Evolutionary conservation across 2,329 filamentous ascomycete species (phyloP).

Genomic region (Lachnellula arida): DNA sequence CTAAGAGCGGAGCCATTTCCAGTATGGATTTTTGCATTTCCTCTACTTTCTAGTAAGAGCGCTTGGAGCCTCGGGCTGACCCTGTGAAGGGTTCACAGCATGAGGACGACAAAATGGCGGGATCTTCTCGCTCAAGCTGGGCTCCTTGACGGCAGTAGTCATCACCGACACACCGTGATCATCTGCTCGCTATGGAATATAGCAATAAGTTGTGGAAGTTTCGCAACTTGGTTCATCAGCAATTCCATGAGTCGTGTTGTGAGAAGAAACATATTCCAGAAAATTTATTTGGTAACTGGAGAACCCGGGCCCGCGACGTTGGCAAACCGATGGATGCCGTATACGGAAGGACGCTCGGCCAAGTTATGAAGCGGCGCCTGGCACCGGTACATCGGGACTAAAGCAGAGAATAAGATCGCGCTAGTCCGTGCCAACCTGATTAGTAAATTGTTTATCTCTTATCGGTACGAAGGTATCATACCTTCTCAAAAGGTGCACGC

Average conservation of each 20-base stretch:
- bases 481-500: too few relatives aligned
- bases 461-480: too few relatives aligned
- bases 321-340: conserved; percentile 38
- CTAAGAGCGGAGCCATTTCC: conserved; percentile 28
- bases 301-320: conserved; percentile 33
- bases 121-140: conserved; percentile 31
- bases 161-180: conserved; percentile 37
- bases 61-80: not conserved
- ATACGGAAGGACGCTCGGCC: conserved; percentile 30
- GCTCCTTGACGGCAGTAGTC: conserved; percentile 11
- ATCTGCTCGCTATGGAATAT: conserved; percentile 44
- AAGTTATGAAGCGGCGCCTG: conserved; percentile 32
- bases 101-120: conserved; percentile 41
- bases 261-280: conserved; percentile 43
- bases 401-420: too few relatives aligned
- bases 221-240: conserved; percentile 43
- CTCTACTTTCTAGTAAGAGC: not conserved
- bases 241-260: conserved; percentile 40
- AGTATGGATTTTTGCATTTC: conserved; percentile 16
- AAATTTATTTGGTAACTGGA: conserved; percentile 37
- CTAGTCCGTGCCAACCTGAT: too few relatives aligned
- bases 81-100: conserved; percentile 35
- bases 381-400: not conserved
- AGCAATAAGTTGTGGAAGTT: conserved; percentile 41
- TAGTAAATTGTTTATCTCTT: too few relatives aligned